Evolutionary conservation across 495 filamentous ascomycete genomes (phyloP), one percentile per base, ranked within the genome.

Genomic region (Penicillium soppii): DNA sequence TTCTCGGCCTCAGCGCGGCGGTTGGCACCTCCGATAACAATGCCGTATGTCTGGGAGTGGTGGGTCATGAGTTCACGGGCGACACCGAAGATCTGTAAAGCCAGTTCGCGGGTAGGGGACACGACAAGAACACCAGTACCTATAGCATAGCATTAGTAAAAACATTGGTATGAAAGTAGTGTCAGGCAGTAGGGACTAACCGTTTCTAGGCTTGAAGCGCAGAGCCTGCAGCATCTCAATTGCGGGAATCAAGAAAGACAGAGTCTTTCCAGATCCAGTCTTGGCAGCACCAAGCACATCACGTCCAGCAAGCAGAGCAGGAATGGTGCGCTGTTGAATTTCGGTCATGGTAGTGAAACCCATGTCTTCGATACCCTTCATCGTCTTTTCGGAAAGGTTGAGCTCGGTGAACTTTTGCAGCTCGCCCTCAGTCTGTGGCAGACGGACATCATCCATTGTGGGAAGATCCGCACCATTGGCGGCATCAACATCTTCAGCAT

Each of bases 261-360:
- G 69, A 1, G 94, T 98, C 77, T 98, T 98, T 61, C 94, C 94
- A 13, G 88, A 92, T 7, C 94, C 94, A 0, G 94, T 98, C 77
- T 98, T 97, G 30, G 94, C 94, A 22, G 94, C 94, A 56, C 95
- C 94, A 22, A 98, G 82, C 22, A 98, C 91, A 73, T 98, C 94
- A 63, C 87, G 84, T 22, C 94, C 94, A 32, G 91, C 90, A 52
- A 97, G 76, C 17, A 94, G 71, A 5, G 92, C 90, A 2, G 94
- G 92, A 35, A 97, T 95, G 5, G 85, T 89, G 53, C 88, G 79
- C 50, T 85, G 82, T 66, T 98, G 94, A 53, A 98, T 96, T 66
- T 96, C 91, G 1, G 94, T 97, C 94, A 98, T 95, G 15, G 80
- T 90, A 61, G 88, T 84, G 66, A 97, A 97, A 5, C 86, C 85